A percentile compares a stretch with the other conserved stretches of the same genome.
These are phyloP conservation scores for Zygosaccharomyces bisporus DNA, from an alignment of 805 yeast species.

Conservation along the genomic window DNA sequence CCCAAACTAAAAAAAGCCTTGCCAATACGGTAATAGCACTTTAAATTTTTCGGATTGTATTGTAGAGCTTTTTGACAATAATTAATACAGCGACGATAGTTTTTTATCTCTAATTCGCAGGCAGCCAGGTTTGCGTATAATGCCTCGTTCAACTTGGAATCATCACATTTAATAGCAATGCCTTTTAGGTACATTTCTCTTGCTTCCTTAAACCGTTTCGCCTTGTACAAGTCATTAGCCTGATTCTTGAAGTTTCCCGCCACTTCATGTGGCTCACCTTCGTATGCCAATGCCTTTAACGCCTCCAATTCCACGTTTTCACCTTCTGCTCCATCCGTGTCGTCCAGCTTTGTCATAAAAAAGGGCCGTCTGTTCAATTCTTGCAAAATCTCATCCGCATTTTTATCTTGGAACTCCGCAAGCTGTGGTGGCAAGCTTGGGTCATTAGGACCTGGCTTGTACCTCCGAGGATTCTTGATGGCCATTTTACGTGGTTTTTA, in stretches of 20 bases:
- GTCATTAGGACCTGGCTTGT: slow-evolving; percentile 51
- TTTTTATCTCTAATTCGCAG: slow-evolving; percentile 78
- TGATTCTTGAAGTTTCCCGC: slow-evolving; percentile 87
- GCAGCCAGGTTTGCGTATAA: slow-evolving; percentile 84
- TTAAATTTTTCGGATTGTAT: slow-evolving; percentile 64
- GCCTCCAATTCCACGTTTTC: slow-evolving; percentile 79
- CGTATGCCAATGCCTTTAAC: slow-evolving; percentile 83
- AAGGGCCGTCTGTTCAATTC: slow-evolving; percentile 85
- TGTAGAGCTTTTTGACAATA: slow-evolving; percentile 74
- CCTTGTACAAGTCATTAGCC: slow-evolving; percentile 83
- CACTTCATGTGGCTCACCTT: slow-evolving; percentile 90
- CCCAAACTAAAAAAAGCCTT: slow-evolving; percentile 71
- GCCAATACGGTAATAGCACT: slow-evolving; percentile 83
- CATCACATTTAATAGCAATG: slow-evolving; percentile 62
- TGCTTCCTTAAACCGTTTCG: slow-evolving; percentile 71
- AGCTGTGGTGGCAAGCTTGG: slow-evolving; percentile 82
- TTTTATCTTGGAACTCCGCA: slow-evolving; percentile 54
- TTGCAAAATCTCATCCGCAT: slow-evolving; percentile 69
- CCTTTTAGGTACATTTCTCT: slow-evolving; percentile 77
- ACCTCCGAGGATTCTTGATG: slow-evolving; percentile 37
- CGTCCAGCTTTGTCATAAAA: slow-evolving; percentile 86
- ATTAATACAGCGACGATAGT: slow-evolving; percentile 79
- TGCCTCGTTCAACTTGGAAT: slow-evolving; percentile 52
- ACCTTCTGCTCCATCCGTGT: slow-evolving; percentile 71
- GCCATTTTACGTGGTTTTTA: neutral